A percentile compares a stretch with the other conserved stretches of the same genome.
These are phyloP conservation scores for Candida tammaniensis DNA, from an alignment of 805 yeast species.

Conservation along the genomic window DNA sequence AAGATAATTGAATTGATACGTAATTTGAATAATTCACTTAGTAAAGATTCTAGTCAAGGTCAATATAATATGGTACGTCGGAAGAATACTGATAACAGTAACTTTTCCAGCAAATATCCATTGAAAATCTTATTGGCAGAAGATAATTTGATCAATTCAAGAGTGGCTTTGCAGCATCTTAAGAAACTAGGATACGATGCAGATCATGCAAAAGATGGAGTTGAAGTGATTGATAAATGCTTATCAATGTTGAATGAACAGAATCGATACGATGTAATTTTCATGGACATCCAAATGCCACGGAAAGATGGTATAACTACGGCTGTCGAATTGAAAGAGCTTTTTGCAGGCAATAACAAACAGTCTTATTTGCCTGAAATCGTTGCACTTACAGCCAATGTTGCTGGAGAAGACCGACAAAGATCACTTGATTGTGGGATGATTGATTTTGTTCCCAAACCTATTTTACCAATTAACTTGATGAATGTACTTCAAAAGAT, in stretches of 20 bases:
- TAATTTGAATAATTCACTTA: constrained; percentile 3
- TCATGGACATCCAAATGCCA: constrained; percentile 59
- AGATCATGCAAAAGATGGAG: constrained; percentile 52
- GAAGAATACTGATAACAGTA: neutral
- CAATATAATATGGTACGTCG: no score
- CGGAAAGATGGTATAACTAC: constrained; percentile 56
- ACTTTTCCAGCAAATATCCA: constrained; percentile 27
- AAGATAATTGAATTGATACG: constrained; percentile 17
- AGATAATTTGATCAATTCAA: constrained; percentile 50
- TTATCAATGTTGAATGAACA: constrained; percentile 22
- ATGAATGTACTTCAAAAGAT: constrained; percentile 29
- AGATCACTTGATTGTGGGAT: constrained; percentile 49
- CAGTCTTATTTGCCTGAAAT: constrained; percentile 30
- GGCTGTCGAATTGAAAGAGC: constrained; percentile 34
- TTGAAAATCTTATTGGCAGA: constrained; percentile 52
- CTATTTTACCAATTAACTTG: constrained; percentile 47
- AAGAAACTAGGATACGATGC: constrained; percentile 49
- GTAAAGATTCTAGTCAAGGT: neutral
- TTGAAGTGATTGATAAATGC: constrained; percentile 39
- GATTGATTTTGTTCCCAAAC: constrained; percentile 53
- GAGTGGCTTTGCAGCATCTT: constrained; percentile 49
- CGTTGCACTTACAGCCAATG: constrained; percentile 51
- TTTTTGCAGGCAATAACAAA: constrained; percentile 22
- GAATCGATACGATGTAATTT: constrained; percentile 46
- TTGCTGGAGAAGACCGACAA: constrained; percentile 51